Percentiles rank a stretch among this genome's conserved stretches.
phyloP scores from a whole-genome alignment of 208 protist genomes.

The Tritrichomonas foetus region DNA sequence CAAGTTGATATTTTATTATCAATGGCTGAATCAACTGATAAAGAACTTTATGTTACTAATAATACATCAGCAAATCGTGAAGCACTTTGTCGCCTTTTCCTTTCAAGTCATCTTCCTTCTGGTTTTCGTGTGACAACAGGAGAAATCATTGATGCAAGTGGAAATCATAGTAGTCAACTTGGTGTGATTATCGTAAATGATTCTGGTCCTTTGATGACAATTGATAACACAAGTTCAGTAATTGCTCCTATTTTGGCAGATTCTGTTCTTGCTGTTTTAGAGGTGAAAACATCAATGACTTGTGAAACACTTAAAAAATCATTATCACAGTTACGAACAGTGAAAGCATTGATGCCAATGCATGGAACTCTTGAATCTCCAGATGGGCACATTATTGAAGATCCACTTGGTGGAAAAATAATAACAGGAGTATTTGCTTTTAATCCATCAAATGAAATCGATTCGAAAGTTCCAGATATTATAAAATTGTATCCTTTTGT shows the following conservation, averaged over 20 bases:
- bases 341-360: slow-evolving; percentile 8
- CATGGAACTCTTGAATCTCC: neutral
- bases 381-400: neutral
- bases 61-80: neutral
- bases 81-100: neutral
- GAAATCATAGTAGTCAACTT: neutral
- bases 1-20: neutral
- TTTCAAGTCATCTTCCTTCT: neutral
- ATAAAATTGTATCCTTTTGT: neutral
- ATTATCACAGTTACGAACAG: neutral
- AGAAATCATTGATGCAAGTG: neutral
- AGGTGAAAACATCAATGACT: slow-evolving; percentile 11
- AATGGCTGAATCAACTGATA: neutral
- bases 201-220: neutral
- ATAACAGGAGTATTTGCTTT: slow-evolving; percentile 26
- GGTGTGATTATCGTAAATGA: slow-evolving; percentile 13
- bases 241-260: neutral
- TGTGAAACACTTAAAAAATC: neutral
- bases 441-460: neutral
- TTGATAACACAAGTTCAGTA: neutral
- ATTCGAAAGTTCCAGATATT: neutral
- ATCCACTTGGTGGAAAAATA: neutral
- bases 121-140: neutral
- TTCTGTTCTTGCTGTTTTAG: neutral
- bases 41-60: neutral